Percentiles rank a stretch among this genome's conserved stretches.
phyloP scores from a whole-genome alignment of 1,284 basidiomycete species.

The Ceratobasidium sp. region DNA sequence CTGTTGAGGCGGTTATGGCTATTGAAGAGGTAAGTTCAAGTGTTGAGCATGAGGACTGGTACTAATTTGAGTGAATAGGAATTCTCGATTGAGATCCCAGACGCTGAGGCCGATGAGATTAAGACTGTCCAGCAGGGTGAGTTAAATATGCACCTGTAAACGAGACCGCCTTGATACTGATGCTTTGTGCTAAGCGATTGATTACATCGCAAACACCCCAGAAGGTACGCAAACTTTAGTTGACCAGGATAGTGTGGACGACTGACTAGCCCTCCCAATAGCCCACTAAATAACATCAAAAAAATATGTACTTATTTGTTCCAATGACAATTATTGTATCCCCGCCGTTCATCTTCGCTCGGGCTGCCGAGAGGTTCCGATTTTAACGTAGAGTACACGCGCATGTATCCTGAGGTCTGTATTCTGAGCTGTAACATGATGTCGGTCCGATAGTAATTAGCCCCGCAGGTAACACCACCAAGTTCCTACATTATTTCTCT shows the following conservation, averaged over 20 bases:
- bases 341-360: background rate
- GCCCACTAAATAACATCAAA: slow-evolving; percentile 31
- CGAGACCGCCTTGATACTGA: slow-evolving; percentile 41
- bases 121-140: slow-evolving; percentile 90
- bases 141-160: slow-evolving; percentile 45
- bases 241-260: background rate
- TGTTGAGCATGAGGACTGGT: background rate
- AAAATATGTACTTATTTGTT: slow-evolving; percentile 31
- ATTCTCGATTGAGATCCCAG: slow-evolving; percentile 91
- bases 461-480: no score
- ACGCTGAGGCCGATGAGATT: slow-evolving; percentile 97
- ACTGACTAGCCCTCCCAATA: background rate
- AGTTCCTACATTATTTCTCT: no score
- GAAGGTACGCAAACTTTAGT: slow-evolving; percentile 63
- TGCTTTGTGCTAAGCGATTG: slow-evolving; percentile 70
- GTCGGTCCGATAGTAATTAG: no score
- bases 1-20: slow-evolving; percentile 99
- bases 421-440: background rate
- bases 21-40: slow-evolving; percentile 86
- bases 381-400: background rate
- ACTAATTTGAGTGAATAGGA: slow-evolving; percentile 59
- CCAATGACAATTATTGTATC: slow-evolving; percentile 22
- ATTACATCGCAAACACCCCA: slow-evolving; percentile 95
- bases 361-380: background rate
- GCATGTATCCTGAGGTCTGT: background rate